Base-by-base conservation (phyloP, 495 filamentous ascomycete genomes). In the Hypoxylon rickii region DNA sequence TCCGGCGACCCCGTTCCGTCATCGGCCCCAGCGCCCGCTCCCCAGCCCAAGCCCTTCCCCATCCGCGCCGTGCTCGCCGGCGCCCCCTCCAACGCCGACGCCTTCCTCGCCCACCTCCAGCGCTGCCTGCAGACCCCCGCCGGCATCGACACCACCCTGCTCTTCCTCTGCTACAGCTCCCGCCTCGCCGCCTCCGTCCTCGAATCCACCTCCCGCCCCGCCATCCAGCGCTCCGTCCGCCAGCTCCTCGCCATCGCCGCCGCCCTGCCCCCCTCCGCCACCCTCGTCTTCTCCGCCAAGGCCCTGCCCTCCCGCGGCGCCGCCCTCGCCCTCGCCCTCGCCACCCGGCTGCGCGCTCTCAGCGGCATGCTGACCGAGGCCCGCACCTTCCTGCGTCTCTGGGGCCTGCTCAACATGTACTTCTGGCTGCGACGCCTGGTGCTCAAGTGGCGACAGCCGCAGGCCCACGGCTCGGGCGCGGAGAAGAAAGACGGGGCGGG, bases 331-430 rank as follows among this genome's bases (percentile, higher is more conserved):
- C 70, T 77, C 3, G 62, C 67, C 1, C 54, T 77, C 11, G 71
- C 79, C 3, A 64, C 65, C 39, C 62, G 76, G 3, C 65, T 84
- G 12, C 73, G 78, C 39, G 73, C 76, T 2, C 72, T 89, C 1
- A 72, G 78, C 2, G 53, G 58, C 7, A 64, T 87, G 42, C 76
- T 89, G 20, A 76, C 71, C 54, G 88, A 91, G 50, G 77, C 81
- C 38, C 75, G 91, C 36, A 88, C 86, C 36, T 90, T 90, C 61
- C 69, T 87, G 44, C 84, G 93, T 0, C 79, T 97, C 2, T 90
- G 89, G 80, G 90, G 86, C 0, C 75, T 96, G 10, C 64, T 96
- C 12, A 79, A 82, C 2, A 86, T 97, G 60, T 95, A 88, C 72
- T 76, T 81, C 21, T 92, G 89, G 88, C 88, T 78, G 7, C 78